These are phyloP conservation scores for Moringa oleifera DNA, from an alignment of 345 rosid genomes.

Conservation along the genomic window DNA sequence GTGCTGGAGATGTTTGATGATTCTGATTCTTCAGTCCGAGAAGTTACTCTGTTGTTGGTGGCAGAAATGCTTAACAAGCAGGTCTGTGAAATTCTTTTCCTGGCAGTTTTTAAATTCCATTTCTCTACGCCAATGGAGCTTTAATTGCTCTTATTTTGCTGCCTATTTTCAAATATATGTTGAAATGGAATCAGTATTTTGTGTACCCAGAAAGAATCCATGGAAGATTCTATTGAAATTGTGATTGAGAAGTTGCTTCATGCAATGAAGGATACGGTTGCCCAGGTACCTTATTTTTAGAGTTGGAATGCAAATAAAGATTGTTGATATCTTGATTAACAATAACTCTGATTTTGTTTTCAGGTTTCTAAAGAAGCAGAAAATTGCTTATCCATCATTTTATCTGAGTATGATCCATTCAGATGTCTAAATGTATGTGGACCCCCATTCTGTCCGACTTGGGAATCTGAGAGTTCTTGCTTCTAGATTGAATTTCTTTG, in stretches of 20 bases:
- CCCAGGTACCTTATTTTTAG: constrained; percentile 34
- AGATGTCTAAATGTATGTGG: constrained; percentile 51
- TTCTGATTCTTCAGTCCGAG: constrained; percentile 38
- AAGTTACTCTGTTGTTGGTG: constrained; percentile 33
- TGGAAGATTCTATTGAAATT: constrained; percentile 50
- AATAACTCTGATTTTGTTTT: background rate
- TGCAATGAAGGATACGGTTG: constrained; percentile 28
- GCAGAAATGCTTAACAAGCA: constrained; percentile 42
- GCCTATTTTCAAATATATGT: background rate
- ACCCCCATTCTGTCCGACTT: background rate
- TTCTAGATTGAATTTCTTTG: background rate
- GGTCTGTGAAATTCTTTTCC: constrained; percentile 26
- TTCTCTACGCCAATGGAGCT: no score
- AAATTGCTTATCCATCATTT: constrained; percentile 36
- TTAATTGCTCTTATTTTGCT: background rate
- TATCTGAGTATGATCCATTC: constrained; percentile 48
- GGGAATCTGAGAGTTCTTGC: background rate
- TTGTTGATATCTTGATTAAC: background rate
- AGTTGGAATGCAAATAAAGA: background rate
- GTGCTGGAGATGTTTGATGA: constrained; percentile 48
- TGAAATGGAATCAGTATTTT: constrained; percentile 1
- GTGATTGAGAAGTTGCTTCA: constrained; percentile 51
- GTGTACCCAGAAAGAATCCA: constrained; percentile 36
- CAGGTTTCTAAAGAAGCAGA: constrained; percentile 55
- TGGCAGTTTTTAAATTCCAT: background rate